Evolutionary conservation across 441 rosid species (phyloP), one percentile per base, ranked within the genome.

Genomic region (Populus hybrid): DNA sequence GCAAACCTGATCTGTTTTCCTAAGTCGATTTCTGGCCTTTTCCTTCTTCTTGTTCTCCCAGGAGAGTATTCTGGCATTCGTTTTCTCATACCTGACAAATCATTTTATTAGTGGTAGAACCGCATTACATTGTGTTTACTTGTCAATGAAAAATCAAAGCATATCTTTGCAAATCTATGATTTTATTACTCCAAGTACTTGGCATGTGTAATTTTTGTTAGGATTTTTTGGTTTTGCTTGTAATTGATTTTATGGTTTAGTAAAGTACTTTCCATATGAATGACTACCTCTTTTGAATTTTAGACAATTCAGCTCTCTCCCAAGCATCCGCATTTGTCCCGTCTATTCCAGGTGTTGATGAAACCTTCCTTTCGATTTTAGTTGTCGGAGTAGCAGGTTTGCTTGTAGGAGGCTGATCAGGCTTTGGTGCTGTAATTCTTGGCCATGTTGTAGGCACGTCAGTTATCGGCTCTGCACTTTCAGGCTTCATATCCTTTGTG

Each of bases 21-120:
- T 87, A 73, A 87, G 86, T 79, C 81, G 87, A 78, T 77, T 82
- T 82, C 74, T 89, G 71, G 97, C 88, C 79, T 88, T 88, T 65
- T 77, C 78, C 84, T 79, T 93, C 82, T 85, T 90, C 71, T 82
- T 82, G 42, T 82, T 79, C 85, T 90, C 95, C 98, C 97, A 91
- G 53, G 84, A 72, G 59, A 36, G 36, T 70, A 91, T 88, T 69
- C 85, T 84, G 23, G 81, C 79, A 6, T 72, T 84, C 79, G 84
- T 16, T 80, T 84, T 83, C 79, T 86, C 88, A 57, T 91, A 85
- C 87, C 98, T 94, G 91, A 72, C 73, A 79, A 50, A 50, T 50
- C 57, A 14, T 50, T 50, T 50, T 50, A 50, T 50, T 50, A 50
- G 57, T 50, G 19, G 57, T 50, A 50, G 57, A 50, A 50, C 57